Conservation (phyloP, 1,284 basidiomycete genomes). For the Ustilago esculenta region DNA sequence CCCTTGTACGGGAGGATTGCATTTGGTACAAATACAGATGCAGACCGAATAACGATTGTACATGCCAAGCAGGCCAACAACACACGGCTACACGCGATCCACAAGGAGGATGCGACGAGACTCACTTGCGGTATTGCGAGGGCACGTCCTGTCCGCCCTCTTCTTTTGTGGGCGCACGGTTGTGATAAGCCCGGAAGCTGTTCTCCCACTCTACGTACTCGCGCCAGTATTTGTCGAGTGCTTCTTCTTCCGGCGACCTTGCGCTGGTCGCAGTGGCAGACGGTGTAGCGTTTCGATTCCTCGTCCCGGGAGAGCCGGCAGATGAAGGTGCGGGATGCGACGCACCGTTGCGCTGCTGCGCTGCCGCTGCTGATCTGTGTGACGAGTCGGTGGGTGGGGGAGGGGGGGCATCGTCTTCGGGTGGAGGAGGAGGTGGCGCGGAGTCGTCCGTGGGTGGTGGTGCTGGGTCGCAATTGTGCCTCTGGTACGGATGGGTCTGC, state of each 20-base stretch:
- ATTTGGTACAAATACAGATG: slow-evolving; percentile 16
- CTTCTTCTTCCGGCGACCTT: slow-evolving; percentile 53
- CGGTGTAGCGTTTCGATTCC: slow-evolving; percentile 2
- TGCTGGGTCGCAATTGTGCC: slow-evolving; percentile 22
- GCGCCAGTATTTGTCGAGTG: slow-evolving; percentile 65
- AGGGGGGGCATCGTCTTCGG: slow-evolving; percentile 52
- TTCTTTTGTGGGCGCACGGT: slow-evolving; percentile 57
- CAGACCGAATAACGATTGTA: too few relatives aligned
- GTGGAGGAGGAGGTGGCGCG: slow-evolving; percentile 48
- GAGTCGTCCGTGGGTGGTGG: slow-evolving; percentile 43
- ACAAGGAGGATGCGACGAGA: not conserved
- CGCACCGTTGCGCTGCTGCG: slow-evolving; percentile 6
- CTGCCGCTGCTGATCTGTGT: slow-evolving; percentile 1
- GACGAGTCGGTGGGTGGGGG: slow-evolving; percentile 44
- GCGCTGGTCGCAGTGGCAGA: slow-evolving; percentile 14
- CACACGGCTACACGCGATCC: too few relatives aligned
- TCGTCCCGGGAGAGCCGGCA: slow-evolving; percentile 1
- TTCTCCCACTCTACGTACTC: slow-evolving; percentile 64
- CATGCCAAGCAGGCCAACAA: too few relatives aligned
- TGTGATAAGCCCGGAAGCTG: slow-evolving; percentile 63
- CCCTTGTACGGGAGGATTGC: not conserved
- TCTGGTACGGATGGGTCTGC: slow-evolving; percentile 13
- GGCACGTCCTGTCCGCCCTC: slow-evolving; percentile 65
- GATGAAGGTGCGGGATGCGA: slow-evolving; percentile 12
- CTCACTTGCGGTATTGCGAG: slow-evolving; percentile 50